Conservation (phyloP, 352 stramenopile species). For the Phytophthora ramorum region DNA sequence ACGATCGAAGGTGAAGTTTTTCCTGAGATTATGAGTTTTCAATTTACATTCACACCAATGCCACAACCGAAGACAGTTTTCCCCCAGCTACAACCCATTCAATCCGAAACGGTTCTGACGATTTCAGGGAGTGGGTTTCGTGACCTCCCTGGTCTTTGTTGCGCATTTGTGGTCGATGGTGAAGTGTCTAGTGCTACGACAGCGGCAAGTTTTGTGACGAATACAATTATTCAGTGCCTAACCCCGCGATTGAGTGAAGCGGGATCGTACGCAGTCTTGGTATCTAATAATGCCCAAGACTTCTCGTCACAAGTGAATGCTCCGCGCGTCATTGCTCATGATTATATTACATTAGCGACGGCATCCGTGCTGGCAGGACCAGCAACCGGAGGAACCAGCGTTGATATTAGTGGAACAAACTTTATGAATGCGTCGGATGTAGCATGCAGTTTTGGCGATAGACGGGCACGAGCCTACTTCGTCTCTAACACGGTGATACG, state of each 20-base stretch:
- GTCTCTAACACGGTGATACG: conserved; percentile 29
- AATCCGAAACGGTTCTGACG: conserved; percentile 21
- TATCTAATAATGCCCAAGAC: conserved; percentile 48
- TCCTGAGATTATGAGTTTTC: conserved; percentile 13
- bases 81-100: conserved; percentile 26
- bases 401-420: conserved; percentile 33
- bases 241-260: conserved; percentile 13
- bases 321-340: conserved; percentile 19
- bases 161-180: conserved; percentile 16
- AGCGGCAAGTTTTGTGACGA: conserved; percentile 25
- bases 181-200: background rate
- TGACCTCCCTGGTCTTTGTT: conserved; percentile 27
- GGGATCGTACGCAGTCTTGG: conserved; percentile 25
- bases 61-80: conserved; percentile 7
- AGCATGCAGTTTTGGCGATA: conserved; percentile 41
- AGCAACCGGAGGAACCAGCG: conserved; percentile 36
- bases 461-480: conserved; percentile 19
- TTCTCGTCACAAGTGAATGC: conserved; percentile 7
- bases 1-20: conserved; percentile 13
- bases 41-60: conserved; percentile 31
- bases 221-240: conserved; percentile 41
- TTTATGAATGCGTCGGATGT: conserved; percentile 28
- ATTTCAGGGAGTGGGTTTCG: conserved; percentile 34
- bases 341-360: conserved; percentile 16
- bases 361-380: conserved; percentile 31